phyloP scores from a whole-genome alignment of 2,329 filamentous ascomycete species.

The Alternaria ventricosa region DNA sequence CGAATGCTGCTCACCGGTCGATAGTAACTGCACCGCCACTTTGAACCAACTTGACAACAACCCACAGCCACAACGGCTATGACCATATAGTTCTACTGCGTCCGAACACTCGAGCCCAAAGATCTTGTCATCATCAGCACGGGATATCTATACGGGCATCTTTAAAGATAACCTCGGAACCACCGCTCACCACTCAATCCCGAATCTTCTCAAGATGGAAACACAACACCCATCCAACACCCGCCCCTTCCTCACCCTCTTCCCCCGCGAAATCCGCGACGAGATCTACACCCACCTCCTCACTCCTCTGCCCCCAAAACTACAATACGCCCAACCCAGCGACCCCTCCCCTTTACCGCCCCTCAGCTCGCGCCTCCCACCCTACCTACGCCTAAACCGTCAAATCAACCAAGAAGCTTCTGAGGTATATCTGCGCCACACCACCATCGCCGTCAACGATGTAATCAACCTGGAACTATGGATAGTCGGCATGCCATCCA shows the following conservation, averaged over 20 bases:
- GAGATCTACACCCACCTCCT: background rate
- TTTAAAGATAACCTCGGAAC: no score
- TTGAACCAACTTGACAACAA: background rate
- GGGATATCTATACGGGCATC: no score
- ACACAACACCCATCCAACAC: background rate
- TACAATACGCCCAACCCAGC: background rate
- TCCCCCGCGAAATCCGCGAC: background rate
- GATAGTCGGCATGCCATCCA: background rate
- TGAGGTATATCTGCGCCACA: background rate
- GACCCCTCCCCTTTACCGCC: background rate
- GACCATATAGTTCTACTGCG: background rate
- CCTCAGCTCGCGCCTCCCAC: background rate
- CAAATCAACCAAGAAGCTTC: background rate
- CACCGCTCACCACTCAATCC: no score
- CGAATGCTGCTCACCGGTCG: background rate
- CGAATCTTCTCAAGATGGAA: background rate
- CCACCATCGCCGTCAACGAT: background rate
- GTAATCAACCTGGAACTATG: background rate
- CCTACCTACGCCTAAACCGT: background rate
- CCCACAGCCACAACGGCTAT: background rate
- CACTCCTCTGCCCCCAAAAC: background rate
- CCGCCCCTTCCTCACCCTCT: background rate
- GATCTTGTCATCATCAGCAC: no score
- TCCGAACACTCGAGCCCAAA: no score
- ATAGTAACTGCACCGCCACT: background rate